Evolutionary conservation across 164 flowering plant species (phyloP).

Genomic region (Sedum album): DNA sequence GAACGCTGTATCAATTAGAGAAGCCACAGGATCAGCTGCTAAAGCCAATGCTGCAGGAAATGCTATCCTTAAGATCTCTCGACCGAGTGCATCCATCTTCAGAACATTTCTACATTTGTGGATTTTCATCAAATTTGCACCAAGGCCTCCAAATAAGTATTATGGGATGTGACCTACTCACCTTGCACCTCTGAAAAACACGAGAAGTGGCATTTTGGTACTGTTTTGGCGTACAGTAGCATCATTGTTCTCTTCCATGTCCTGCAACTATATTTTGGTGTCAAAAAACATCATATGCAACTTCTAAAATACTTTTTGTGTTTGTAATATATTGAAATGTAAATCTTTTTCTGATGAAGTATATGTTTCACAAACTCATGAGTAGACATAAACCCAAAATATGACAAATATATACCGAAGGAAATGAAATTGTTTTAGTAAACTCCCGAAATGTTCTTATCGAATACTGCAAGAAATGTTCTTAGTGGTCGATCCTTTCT

Average conservation of each 20-base stretch:
- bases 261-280: not conserved
- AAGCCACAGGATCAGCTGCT: slow-evolving; percentile 72
- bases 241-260: not conserved
- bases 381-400: too few relatives aligned
- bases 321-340: too few relatives aligned
- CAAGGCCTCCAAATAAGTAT: too few relatives aligned
- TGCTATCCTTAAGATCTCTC: slow-evolving; percentile 47
- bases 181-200: slow-evolving; percentile 7
- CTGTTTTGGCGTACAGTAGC: not conserved
- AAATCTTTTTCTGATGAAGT: too few relatives aligned
- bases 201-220: not conserved
- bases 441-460: too few relatives aligned
- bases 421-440: too few relatives aligned
- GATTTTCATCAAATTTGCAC: not conserved
- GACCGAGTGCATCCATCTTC: slow-evolving; percentile 48
- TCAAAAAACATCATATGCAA: not conserved
- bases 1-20: slow-evolving; percentile 66
- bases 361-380: too few relatives aligned
- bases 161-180: not conserved
- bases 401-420: too few relatives aligned
- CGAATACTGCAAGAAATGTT: too few relatives aligned
- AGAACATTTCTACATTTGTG: slow-evolving; percentile 32
- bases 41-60: slow-evolving; percentile 67
- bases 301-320: too few relatives aligned
- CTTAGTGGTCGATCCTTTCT: too few relatives aligned